Conservation (phyloP, 805 yeast genomes). For the Sugiyamaella smithiae region DNA sequence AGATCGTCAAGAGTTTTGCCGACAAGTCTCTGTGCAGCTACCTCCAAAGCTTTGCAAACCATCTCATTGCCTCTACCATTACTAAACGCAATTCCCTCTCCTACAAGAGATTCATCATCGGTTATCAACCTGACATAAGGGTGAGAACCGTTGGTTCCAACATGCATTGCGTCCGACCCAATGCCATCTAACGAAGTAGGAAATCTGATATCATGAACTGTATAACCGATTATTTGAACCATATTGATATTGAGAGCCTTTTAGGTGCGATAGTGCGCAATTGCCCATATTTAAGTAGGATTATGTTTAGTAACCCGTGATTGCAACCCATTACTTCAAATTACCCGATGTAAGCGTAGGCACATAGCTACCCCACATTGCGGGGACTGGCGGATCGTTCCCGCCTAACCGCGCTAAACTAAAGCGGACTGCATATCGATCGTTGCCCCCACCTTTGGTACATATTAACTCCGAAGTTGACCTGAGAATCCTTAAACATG, state of each 20-base stretch:
- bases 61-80: conserved; percentile 39
- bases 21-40: conserved; percentile 36
- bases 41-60: conserved; percentile 36
- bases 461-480: too few relatives aligned
- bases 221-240: conserved; percentile 30
- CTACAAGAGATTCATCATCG: conserved; percentile 29
- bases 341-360: too few relatives aligned
- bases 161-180: conserved; percentile 43
- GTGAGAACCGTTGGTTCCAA: conserved; percentile 39
- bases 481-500: too few relatives aligned
- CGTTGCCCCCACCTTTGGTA: too few relatives aligned
- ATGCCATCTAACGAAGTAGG: conserved; percentile 40
- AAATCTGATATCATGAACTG: conserved; percentile 35
- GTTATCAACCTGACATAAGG: conserved; percentile 36
- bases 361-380: too few relatives aligned
- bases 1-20: conserved; percentile 34
- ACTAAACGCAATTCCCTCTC: conserved; percentile 44
- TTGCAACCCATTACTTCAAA: too few relatives aligned
- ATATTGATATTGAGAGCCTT: too few relatives aligned
- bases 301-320: too few relatives aligned
- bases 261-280: too few relatives aligned
- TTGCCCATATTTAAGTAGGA: too few relatives aligned
- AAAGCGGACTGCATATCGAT: too few relatives aligned
- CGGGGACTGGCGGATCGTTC: conserved; percentile 3
- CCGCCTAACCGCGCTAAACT: too few relatives aligned